Base-by-base conservation (phyloP, 2,329 filamentous ascomycete genomes). In the Phyllachora maydis region DNA sequence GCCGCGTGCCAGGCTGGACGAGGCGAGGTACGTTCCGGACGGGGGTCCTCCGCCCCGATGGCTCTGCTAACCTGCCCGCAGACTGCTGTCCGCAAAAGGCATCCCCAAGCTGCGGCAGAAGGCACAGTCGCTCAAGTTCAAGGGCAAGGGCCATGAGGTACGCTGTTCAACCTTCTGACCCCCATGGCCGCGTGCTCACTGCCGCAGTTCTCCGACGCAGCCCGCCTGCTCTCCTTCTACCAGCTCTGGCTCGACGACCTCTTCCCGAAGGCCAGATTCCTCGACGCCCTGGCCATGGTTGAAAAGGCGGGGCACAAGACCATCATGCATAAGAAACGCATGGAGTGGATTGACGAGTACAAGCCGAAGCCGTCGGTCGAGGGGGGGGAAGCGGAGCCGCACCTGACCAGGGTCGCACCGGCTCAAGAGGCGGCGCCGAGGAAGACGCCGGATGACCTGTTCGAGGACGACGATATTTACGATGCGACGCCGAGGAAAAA, bases 221-320 rank as follows among this genome's bases (percentile, higher is more conserved):
- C 72, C 1, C 67, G 71, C 10, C 60, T 98, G 13, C 59, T 98
- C 22, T 79, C 77, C 13, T 78, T 90, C 42, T 98, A 95, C 42
- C 88, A 95, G 43, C 49, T 92, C 26, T 98, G 88, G 88, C 73
- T 98, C 2, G 85, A 98, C 47, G 82, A 93, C 40, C 57, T 98
- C 8, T 98, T 83, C 40, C 88, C 88, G 8, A 82, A 90, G 40
- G 88, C 85, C 4, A 85, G 82, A 39, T 98, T 98, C 39, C 64
- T 77, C 22, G 88, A 98, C 39, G 88, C 77, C 3, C 54, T 95
- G 5, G 54, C 61, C 18, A 92, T 95, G 55, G 78, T 95, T 3
- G 88, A 98, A 45, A 93, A 91, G 48, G 59, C 81, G 1, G 88
- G 88, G 2, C 88, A 93, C 47, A 79, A 74, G 36, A 83, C 77